Evolutionary conservation across 441 rosid genomes (phyloP).

Genomic region (Gossypium gossypioides): DNA sequence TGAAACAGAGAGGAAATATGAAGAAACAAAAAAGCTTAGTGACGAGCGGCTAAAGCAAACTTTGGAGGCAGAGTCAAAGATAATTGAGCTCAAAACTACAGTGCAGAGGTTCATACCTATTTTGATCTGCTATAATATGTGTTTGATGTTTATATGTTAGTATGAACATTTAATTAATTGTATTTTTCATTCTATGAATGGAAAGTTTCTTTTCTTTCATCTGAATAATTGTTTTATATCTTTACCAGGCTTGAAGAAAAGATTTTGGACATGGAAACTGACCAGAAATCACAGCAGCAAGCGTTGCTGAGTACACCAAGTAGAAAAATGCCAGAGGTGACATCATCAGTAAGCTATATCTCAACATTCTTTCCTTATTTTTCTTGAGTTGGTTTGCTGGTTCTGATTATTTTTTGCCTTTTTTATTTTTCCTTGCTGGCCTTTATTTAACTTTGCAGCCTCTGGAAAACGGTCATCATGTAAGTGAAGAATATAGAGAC

Average conservation of each 20-base stretch:
- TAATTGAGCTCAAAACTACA: slow-evolving; percentile 68
- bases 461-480: slow-evolving; percentile 64
- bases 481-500: slow-evolving; percentile 29
- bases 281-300: slow-evolving; percentile 54
- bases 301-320: slow-evolving; percentile 37
- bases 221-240: slow-evolving; percentile 13
- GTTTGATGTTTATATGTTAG: slow-evolving; percentile 7
- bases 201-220: slow-evolving; percentile 3
- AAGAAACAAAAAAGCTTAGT: slow-evolving; percentile 67
- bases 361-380: slow-evolving; percentile 3
- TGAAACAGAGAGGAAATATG: slow-evolving; percentile 74
- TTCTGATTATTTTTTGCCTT: slow-evolving; percentile 16
- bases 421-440: slow-evolving; percentile 17
- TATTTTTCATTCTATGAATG: slow-evolving; percentile 12
- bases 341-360: slow-evolving; percentile 36
- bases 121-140: background rate
- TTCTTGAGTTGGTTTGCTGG: background rate
- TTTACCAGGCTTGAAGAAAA: slow-evolving; percentile 69
- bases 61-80: slow-evolving; percentile 64
- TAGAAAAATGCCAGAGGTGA: slow-evolving; percentile 37
- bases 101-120: slow-evolving; percentile 58
- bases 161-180: slow-evolving; percentile 7
- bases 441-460: slow-evolving; percentile 38
- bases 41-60: slow-evolving; percentile 76
- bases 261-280: slow-evolving; percentile 69